Conservation (phyloP, 768 basidiomycete species). For the Lactarius deliciosus region DNA sequence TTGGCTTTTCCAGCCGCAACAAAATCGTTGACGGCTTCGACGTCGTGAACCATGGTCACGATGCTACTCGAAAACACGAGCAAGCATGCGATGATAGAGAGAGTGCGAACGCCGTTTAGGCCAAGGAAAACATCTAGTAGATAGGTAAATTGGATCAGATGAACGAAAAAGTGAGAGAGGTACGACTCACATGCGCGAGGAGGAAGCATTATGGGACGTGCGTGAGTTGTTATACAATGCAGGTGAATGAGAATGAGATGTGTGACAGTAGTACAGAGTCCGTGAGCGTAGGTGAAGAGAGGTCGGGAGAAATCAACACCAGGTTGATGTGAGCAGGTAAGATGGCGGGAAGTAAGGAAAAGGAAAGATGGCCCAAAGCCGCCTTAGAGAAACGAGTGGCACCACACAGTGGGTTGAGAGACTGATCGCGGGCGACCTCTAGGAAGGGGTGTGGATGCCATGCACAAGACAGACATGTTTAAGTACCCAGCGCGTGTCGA, state of each 20-base stretch:
- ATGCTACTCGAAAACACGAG: constrained; percentile 29
- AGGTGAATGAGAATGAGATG: background rate
- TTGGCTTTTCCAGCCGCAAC: constrained; percentile 25
- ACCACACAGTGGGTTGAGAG: constrained; percentile 24
- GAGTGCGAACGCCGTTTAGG: constrained; percentile 25
- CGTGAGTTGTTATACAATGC: constrained; percentile 12
- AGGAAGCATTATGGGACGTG: constrained; percentile 24
- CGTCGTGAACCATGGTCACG: constrained; percentile 29
- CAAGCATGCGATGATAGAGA: constrained; percentile 27
- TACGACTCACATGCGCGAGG: constrained; percentile 29
- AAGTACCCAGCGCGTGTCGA: constrained; percentile 25
- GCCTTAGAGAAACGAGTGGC: constrained; percentile 8
- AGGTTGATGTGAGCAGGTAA: constrained; percentile 21
- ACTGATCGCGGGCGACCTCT: constrained; percentile 15
- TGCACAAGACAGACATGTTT: constrained; percentile 17
- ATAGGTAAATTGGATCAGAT: background rate
- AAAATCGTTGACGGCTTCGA: constrained; percentile 27
- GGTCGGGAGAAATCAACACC: constrained; percentile 23
- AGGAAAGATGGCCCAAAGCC: constrained; percentile 14
- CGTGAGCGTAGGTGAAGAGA: background rate
- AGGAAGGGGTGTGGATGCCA: constrained; percentile 24
- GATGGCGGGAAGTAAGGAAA: constrained; percentile 5
- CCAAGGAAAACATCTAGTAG: constrained; percentile 28
- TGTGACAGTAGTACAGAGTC: constrained; percentile 10
- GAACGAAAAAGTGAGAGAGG: background rate